A percentile compares a stretch with the other conserved stretches of the same genome.
These are phyloP conservation scores for Cutaneotrichosporon cyanovorans DNA, from an alignment of 1,284 basidiomycete genomes.

Conservation along the genomic window DNA sequence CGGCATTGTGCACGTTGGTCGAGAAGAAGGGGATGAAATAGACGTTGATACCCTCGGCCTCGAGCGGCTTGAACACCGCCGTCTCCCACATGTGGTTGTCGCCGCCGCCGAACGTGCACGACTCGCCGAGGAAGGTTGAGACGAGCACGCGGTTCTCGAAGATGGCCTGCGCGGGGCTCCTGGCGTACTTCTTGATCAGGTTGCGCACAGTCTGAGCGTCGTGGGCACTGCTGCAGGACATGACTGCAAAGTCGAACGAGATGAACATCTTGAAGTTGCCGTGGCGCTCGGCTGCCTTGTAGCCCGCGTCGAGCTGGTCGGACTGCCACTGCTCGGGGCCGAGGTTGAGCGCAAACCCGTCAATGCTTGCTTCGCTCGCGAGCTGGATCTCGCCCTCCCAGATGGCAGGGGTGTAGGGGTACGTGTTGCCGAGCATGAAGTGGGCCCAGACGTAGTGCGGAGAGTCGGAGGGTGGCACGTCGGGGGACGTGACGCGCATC, in stretches of 20 bases:
- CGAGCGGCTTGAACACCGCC: conserved; percentile 10
- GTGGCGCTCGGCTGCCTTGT: conserved; percentile 46
- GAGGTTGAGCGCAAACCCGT: conserved; percentile 61
- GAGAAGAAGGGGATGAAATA: conserved; percentile 41
- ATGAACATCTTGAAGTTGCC: conserved; percentile 65
- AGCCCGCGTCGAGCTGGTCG: conserved; percentile 59
- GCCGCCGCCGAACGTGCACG: conserved; percentile 60
- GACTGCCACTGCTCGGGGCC: conserved; percentile 62
- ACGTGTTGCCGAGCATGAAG: conserved; percentile 45
- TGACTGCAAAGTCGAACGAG: conserved; percentile 36
- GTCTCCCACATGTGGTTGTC: conserved; percentile 29
- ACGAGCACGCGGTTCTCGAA: conserved; percentile 54
- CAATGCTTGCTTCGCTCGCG: conserved; percentile 46
- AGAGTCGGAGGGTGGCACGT: conserved; percentile 22
- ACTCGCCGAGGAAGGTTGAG: conserved; percentile 68
- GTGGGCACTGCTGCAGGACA: conserved; percentile 52
- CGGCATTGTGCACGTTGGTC: neutral
- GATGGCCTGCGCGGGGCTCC: conserved; percentile 60
- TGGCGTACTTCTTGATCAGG: conserved; percentile 55
- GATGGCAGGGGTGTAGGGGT: conserved; percentile 33
- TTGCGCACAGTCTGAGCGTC: conserved; percentile 54
- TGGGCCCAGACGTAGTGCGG: conserved; percentile 42
- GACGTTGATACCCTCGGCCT: conserved; percentile 17
- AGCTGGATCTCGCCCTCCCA: conserved; percentile 43
- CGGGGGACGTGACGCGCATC: neutral